A percentile compares a stretch with the other conserved stretches of the same genome.
Conservation (phyloP, 208 protist species). For the Leishmania martiniquensis region DNA sequence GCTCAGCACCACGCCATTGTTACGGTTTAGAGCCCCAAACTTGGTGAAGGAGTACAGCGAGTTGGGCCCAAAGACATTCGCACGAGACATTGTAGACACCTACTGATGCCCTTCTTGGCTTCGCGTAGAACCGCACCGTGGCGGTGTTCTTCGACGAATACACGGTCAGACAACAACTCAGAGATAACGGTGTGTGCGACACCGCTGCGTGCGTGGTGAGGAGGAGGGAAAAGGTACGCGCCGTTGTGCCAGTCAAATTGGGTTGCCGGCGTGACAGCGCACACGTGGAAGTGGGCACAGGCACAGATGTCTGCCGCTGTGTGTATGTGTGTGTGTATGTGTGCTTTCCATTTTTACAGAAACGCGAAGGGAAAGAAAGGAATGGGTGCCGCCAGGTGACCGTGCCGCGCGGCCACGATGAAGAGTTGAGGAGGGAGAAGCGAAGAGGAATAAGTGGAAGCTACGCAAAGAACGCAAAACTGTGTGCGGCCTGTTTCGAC, state of each 20-base stretch:
- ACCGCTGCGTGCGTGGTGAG: background rate
- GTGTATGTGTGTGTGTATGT: no score
- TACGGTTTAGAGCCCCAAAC: constrained; percentile 73
- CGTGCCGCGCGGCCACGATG: no score
- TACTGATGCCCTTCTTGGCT: background rate
- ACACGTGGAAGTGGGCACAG: background rate
- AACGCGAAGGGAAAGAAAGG: no score
- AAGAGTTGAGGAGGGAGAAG: no score
- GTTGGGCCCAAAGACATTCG: constrained; percentile 76
- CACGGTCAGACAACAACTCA: background rate
- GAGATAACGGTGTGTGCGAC: background rate
- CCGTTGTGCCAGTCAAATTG: background rate
- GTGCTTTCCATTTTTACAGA: no score
- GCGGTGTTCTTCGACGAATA: background rate
- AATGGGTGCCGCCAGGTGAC: no score
- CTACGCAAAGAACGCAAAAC: no score
- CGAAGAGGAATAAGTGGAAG: no score
- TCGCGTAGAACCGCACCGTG: background rate
- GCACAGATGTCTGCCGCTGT: no score
- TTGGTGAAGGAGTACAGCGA: constrained; percentile 89
- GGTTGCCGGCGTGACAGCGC: background rate
- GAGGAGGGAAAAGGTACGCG: background rate
- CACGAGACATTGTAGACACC: constrained; percentile 64
- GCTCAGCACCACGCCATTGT: constrained; percentile 41
- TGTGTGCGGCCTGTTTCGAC: no score